Percentiles rank a stretch among this genome's conserved stretches.
Evolutionary conservation across 768 basidiomycete genomes (phyloP).

Genomic region (Gloeophyllum trabeum): DNA sequence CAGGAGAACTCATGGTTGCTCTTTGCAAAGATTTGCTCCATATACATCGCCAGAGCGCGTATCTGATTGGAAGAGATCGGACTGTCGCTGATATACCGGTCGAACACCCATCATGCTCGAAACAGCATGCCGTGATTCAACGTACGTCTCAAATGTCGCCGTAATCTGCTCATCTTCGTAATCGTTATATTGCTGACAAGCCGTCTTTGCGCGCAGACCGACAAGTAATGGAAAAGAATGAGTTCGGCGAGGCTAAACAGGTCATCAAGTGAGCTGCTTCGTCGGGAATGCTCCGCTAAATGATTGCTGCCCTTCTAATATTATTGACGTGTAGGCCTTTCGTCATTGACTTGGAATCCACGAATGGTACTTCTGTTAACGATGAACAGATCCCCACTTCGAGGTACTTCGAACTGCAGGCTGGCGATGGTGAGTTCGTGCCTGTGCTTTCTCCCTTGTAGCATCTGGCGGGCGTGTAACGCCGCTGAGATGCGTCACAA

Average conservation of each 20-base stretch:
- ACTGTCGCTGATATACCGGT: slow-evolving; percentile 79
- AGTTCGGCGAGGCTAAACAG: slow-evolving; percentile 71
- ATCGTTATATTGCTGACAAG: slow-evolving; percentile 5
- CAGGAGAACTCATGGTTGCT: background rate
- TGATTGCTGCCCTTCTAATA: background rate
- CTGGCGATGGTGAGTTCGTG: slow-evolving; percentile 76
- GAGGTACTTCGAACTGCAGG: slow-evolving; percentile 76
- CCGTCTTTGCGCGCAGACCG: slow-evolving; percentile 39
- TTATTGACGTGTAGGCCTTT: slow-evolving; percentile 63
- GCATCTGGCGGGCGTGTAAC: no score
- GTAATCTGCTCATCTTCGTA: no score
- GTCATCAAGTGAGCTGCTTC: slow-evolving; percentile 61
- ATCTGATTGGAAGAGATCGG: slow-evolving; percentile 85
- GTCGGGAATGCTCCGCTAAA: background rate
- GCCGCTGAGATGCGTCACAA: slow-evolving; percentile 1
- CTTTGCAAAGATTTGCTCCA: slow-evolving; percentile 69
- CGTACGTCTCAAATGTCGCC: slow-evolving; percentile 46
- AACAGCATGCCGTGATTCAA: slow-evolving; percentile 96
- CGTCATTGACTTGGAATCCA: slow-evolving; percentile 97
- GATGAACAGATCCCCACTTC: slow-evolving; percentile 75
- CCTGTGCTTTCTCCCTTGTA: no score
- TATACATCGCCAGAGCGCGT: slow-evolving; percentile 89
- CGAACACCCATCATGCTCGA: slow-evolving; percentile 96
- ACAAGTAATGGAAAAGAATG: slow-evolving; percentile 77
- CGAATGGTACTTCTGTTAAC: slow-evolving; percentile 91